A percentile compares a stretch with the other conserved stretches of the same genome.
Evolutionary conservation across 2,329 filamentous ascomycete genomes (phyloP).

Genomic region (Alternaria conjuncta): DNA sequence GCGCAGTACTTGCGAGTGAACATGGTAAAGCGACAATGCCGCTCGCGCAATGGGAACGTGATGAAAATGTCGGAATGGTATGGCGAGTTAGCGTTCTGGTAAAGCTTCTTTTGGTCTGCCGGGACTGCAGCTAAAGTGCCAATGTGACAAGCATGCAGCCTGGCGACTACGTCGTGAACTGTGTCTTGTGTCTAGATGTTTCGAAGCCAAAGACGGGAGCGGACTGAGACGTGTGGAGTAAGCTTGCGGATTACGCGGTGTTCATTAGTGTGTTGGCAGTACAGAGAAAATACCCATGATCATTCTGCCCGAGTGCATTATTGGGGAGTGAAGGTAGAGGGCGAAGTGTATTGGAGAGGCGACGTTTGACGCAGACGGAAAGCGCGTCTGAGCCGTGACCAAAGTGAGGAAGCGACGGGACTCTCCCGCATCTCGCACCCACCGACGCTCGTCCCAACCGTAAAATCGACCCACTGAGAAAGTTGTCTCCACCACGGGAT

Average conservation of each 20-base stretch:
- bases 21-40: not conserved
- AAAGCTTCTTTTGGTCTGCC: not conserved
- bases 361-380: not conserved
- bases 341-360: not conserved
- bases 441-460: not conserved
- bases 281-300: not conserved
- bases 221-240: not conserved
- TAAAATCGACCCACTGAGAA: not conserved
- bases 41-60: not conserved
- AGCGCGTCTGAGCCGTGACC: not conserved
- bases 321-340: not conserved
- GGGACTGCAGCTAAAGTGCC: not conserved
- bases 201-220: not conserved
- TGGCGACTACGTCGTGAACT: not conserved
- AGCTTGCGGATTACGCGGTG: not conserved
- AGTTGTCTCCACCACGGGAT: not conserved
- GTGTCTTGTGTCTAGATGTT: not conserved
- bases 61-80: not conserved
- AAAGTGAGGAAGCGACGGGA: not conserved
- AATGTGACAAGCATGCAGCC: not conserved
- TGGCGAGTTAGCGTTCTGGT: not conserved
- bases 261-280: not conserved
- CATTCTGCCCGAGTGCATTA: not conserved
- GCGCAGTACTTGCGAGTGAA: not conserved
- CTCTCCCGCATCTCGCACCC: not conserved